Percentiles rank a stretch among this genome's conserved stretches.
phyloP scores from a whole-genome alignment of 169 alveolate genomes.

The Cryptosporidium ryanae region DNA sequence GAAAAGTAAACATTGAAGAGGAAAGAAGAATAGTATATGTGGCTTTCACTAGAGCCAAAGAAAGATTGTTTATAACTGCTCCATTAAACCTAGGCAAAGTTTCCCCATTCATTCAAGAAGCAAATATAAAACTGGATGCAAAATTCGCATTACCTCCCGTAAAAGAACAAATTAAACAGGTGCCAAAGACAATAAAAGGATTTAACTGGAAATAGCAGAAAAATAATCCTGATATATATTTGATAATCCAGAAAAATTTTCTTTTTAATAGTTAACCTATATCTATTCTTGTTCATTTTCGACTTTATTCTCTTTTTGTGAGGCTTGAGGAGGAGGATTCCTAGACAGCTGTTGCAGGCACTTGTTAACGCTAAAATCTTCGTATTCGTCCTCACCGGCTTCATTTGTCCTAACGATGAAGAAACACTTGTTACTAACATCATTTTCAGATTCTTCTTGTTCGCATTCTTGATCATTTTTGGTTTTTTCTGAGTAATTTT shows the following conservation, averaged over 20 bases:
- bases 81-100: conserved; percentile 57
- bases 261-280: not conserved
- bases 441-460: not conserved
- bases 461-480: too few species aligned
- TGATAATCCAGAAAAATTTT: not conserved
- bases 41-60: conserved; percentile 85
- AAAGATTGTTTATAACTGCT: conserved; percentile 56
- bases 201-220: conserved; percentile 18
- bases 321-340: conserved; percentile 46
- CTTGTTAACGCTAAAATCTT: conserved; percentile 61
- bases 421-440: conserved; percentile 29
- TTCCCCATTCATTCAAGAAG: conserved; percentile 52
- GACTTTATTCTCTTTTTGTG: conserved; percentile 9
- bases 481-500: not conserved
- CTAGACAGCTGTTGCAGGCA: conserved; percentile 65
- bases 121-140: conserved; percentile 14
- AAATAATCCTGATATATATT: not conserved
- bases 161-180: conserved; percentile 26
- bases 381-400: conserved; percentile 50
- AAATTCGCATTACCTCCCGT: not conserved
- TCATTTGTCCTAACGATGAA: conserved; percentile 17
- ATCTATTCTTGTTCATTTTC: not conserved
- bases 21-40: conserved; percentile 88
- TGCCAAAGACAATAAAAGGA: conserved; percentile 30
- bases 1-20: conserved; percentile 72